Conservation (phyloP, 768 basidiomycete genomes). For the Mycena polygramma region DNA sequence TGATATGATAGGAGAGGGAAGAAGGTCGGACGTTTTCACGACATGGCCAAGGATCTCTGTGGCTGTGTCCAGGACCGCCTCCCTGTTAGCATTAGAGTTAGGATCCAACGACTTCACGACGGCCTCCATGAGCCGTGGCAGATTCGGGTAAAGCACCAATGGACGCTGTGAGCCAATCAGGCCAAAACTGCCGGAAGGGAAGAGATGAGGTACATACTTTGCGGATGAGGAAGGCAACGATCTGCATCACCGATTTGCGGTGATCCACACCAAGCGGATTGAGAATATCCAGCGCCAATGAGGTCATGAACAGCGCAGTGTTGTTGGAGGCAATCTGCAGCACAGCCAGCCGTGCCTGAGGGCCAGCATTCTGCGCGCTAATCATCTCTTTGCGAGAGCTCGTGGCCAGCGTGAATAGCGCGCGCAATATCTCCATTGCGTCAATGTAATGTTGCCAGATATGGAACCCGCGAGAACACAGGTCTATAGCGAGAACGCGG, state of each 20-base stretch:
- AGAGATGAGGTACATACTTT: slow-evolving; percentile 64
- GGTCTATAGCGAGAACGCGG: slow-evolving; percentile 84
- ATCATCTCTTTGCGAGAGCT: slow-evolving; percentile 78
- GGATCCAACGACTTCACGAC: slow-evolving; percentile 98
- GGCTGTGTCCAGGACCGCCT: slow-evolving; percentile 90
- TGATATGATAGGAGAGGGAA: neutral
- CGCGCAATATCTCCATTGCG: slow-evolving; percentile 87
- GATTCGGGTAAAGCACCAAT: slow-evolving; percentile 83
- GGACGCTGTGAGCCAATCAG: slow-evolving; percentile 69
- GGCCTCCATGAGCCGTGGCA: slow-evolving; percentile 91
- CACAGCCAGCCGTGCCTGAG: slow-evolving; percentile 87
- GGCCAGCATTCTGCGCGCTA: slow-evolving; percentile 73
- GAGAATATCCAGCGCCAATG: slow-evolving; percentile 89
- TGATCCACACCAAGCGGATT: slow-evolving; percentile 81
- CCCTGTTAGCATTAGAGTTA: slow-evolving; percentile 78
- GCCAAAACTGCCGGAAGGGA: neutral
- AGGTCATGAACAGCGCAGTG: slow-evolving; percentile 94
- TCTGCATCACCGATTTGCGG: slow-evolving; percentile 90
- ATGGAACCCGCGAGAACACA: slow-evolving; percentile 91
- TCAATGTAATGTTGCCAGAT: slow-evolving; percentile 97
- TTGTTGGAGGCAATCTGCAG: slow-evolving; percentile 87
- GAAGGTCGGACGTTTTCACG: slow-evolving; percentile 84
- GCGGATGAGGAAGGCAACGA: slow-evolving; percentile 93
- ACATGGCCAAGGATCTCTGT: slow-evolving; percentile 96
- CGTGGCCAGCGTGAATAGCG: slow-evolving; percentile 86